Evolutionary conservation across 2,329 filamentous ascomycete species (phyloP).

Genomic region (Cladosporium sp.): DNA sequence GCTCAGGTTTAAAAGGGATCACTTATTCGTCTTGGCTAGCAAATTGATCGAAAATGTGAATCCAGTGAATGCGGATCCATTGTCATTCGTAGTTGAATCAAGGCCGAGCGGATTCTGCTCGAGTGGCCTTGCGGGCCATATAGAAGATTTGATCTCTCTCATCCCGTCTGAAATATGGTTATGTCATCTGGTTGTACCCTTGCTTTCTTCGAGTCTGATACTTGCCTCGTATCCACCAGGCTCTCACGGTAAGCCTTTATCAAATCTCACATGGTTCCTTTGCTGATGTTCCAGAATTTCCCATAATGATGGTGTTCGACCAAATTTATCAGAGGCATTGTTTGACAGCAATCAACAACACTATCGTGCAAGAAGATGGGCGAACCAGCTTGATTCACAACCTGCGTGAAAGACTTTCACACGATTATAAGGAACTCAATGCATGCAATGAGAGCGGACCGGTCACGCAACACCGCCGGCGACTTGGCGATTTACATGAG

Average conservation of each 20-base stretch:
- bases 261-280: background rate
- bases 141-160: slow-evolving; percentile 20
- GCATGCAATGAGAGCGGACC: background rate
- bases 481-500: background rate
- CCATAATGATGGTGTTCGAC: slow-evolving; percentile 12
- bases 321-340: slow-evolving; percentile 2
- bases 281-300: slow-evolving; percentile 9
- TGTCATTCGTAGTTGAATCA: slow-evolving; percentile 20
- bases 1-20: slow-evolving; percentile 15
- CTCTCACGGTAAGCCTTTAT: slow-evolving; percentile 20
- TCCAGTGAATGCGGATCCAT: background rate
- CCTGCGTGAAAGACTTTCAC: background rate
- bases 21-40: slow-evolving; percentile 18
- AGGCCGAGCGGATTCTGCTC: slow-evolving; percentile 19
- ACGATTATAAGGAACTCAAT: background rate
- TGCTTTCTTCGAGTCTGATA: slow-evolving; percentile 25
- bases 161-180: slow-evolving; percentile 24
- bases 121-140: slow-evolving; percentile 18
- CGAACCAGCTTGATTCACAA: background rate
- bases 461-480: background rate
- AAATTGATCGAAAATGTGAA: slow-evolving; percentile 16
- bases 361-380: slow-evolving; percentile 1
- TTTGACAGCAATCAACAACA: slow-evolving; percentile 1
- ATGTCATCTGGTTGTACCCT: slow-evolving; percentile 21
- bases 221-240: slow-evolving; percentile 24